Evolutionary conservation across 176 grass and related monocot genomes (phyloP), one percentile per base, ranked within the genome.

Genomic region (Raddia guianensis): DNA sequence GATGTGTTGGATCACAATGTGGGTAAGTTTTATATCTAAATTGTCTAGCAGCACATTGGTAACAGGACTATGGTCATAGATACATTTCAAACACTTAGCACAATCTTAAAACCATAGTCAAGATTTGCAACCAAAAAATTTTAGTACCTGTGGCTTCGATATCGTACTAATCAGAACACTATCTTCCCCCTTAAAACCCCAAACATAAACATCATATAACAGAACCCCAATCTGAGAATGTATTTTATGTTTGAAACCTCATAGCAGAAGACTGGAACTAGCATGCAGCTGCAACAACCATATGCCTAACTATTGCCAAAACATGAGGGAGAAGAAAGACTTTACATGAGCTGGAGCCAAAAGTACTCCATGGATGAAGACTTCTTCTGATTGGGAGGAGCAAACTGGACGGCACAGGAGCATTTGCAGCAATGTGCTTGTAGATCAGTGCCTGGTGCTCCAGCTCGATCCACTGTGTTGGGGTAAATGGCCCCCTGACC

Each of bases 401-500:
- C 80, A 97, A 87, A 69, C 77, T 90, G 66, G 91, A 70, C 1
- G 95, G 91, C 35, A 94, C 84, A 20, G 91, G 90, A 40, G 78
- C 85, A 85, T 92, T 97, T 44, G 86, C 89, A 34, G 80, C 80
- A 49, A 97, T 89, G 81, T 92, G 87, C 69, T 94, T 97, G 81
- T 97, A 97, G 70, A 97, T 94, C 76, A 97, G 74, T 16, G 95
- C 91, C 79, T 94, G 95, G 80, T 92, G 95, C 70, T 97, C 95
- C 65, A 97, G 79, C 72, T 97, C 91, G 90, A 97, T 91, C 94
- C 94, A 97, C 83, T 97, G 94, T 33, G 94, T 88, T 18, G 89
- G 90, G 7, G 94, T 97, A 77, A 97, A 97, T 8, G 94, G 91
- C 35, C 89, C 89, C 83, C 91, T 94, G 65, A 94, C 73, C 77